Base-by-base conservation (phyloP, 2,329 filamentous ascomycete genomes). In the Penicillium sp. region DNA sequence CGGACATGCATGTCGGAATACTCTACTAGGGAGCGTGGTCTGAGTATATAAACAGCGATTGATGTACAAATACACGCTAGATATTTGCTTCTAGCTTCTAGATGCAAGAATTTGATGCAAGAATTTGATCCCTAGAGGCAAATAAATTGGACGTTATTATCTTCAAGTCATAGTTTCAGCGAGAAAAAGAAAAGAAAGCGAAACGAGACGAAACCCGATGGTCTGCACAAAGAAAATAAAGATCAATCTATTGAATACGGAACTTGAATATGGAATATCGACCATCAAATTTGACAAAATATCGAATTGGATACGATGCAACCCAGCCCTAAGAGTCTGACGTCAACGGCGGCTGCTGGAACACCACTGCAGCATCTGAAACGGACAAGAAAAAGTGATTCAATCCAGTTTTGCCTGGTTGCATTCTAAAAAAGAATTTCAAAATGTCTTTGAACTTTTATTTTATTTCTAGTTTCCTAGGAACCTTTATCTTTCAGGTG, bases 271-370 rank as follows among this genome's bases (percentile, higher is more conserved):
- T 16, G 18, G 20, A 18, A 37, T 37, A 6, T 24, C 1, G 4
- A 26, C 6, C 8, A 18, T 24, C 18, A 7, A 44, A 18, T n/a
- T 2, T 29, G n/a, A n/a, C n/a, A 2, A 43, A 26, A 29, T n/a
- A 13, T 14, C 2, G 29, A 38, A 20, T 16, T 16, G 14, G 32
- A 35, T 35, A 43, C 43, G 18, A 46, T 34, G 44, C 29, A 34
- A 46, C 44, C 14, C 35, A 38, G 50, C 53, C 53, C 50, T 48
- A 53, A 48, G 50, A 11, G 29, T 56, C 56, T 66, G 63, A 66
- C 63, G 63, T 63, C 62, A 65, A 63, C 47, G 56, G 63, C 62
- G 60, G 53, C 57, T 66, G 38, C 57, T 65, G 63, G 56, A 65
- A 66, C 64, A 58, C 40, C 42, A 40, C 39, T 20, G 35, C 34